Conservation (phyloP, 305 asterid species). For the Fraxinus platypoda region DNA sequence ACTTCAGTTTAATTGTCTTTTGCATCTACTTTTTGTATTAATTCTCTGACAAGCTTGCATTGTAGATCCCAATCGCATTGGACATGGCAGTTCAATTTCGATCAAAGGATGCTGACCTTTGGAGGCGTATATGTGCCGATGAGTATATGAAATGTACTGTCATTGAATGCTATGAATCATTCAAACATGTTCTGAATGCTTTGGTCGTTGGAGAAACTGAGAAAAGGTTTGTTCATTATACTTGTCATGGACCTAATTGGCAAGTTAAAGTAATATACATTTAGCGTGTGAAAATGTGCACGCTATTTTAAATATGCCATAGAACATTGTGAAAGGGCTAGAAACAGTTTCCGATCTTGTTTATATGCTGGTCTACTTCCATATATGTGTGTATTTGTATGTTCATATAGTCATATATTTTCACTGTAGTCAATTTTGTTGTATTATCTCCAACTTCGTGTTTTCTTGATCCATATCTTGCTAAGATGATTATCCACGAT, state of each 20-base stretch:
- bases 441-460: background rate
- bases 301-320: background rate
- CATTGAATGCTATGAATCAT: constrained; percentile 90
- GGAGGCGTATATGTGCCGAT: constrained; percentile 92
- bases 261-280: background rate
- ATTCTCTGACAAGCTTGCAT: constrained; percentile 27
- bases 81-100: constrained; percentile 98
- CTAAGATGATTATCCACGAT: background rate
- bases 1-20: constrained; percentile 22
- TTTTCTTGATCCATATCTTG: constrained; percentile 2
- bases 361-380: constrained; percentile 4
- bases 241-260: background rate
- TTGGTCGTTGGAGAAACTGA: constrained; percentile 86
- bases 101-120: constrained; percentile 85
- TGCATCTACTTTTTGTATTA: constrained; percentile 12
- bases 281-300: constrained; percentile 7
- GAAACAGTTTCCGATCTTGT: constrained; percentile 1
- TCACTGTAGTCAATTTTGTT: background rate
- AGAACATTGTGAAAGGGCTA: background rate
- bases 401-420: background rate
- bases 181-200: constrained; percentile 74
- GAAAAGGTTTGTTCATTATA: constrained; percentile 65
- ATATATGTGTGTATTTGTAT: background rate
- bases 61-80: constrained; percentile 92
- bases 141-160: constrained; percentile 96